phyloP scores from a whole-genome alignment of 768 basidiomycete genomes.

The Fomitopsis serialis region DNA sequence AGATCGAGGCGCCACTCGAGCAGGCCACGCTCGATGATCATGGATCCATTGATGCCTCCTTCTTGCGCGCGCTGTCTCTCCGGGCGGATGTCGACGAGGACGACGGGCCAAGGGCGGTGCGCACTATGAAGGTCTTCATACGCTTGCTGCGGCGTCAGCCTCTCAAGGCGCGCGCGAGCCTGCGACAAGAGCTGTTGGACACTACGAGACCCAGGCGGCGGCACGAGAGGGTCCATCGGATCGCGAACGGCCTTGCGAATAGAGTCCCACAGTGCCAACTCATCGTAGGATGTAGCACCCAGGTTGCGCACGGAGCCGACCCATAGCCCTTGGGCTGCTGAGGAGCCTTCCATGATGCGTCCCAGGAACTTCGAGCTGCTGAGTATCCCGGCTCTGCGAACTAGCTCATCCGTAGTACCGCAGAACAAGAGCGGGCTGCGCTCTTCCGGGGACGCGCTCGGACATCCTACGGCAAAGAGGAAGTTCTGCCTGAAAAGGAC shows the following conservation, averaged over 20 bases:
- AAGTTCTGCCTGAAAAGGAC: slow-evolving; percentile 25
- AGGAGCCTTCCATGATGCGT: slow-evolving; percentile 38
- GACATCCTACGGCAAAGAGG: slow-evolving; percentile 12
- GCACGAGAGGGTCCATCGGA: slow-evolving; percentile 54
- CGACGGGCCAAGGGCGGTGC: slow-evolving; percentile 51
- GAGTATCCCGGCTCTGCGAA: slow-evolving; percentile 66
- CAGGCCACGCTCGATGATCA: slow-evolving; percentile 70
- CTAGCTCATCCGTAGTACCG: slow-evolving; percentile 47
- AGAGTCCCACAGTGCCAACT: slow-evolving; percentile 63
- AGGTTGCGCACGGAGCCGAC: slow-evolving; percentile 50
- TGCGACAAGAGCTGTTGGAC: slow-evolving; percentile 52
- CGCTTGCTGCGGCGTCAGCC: slow-evolving; percentile 56
- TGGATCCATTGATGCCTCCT: slow-evolving; percentile 62
- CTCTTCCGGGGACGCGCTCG: slow-evolving; percentile 10
- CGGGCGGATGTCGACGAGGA: slow-evolving; percentile 76
- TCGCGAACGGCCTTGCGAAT: slow-evolving; percentile 55
- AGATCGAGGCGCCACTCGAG: slow-evolving; percentile 83
- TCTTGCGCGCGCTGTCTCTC: slow-evolving; percentile 49
- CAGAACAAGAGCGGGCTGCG: slow-evolving; percentile 46
- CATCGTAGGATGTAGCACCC: slow-evolving; percentile 52
- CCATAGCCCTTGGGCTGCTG: slow-evolving; percentile 25
- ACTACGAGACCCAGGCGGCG: slow-evolving; percentile 61
- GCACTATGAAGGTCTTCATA: slow-evolving; percentile 47
- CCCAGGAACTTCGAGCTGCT: slow-evolving; percentile 66
- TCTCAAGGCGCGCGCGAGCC: slow-evolving; percentile 58